Conservation (phyloP, 306 rosid genomes). For the Vicia villosa region DNA sequence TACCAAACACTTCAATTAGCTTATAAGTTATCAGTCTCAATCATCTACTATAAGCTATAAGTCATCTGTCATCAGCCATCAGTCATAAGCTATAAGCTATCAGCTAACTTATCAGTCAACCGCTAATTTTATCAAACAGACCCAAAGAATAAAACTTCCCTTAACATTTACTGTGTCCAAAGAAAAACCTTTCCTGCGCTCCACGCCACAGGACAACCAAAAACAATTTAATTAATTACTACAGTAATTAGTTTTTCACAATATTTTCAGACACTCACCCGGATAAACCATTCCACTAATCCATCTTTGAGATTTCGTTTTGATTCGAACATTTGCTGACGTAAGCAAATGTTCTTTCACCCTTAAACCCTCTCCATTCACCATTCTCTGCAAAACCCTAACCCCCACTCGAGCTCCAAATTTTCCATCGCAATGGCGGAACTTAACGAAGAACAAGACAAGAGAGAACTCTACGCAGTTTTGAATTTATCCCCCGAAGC, state of each 20-base stretch:
- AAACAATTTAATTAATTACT: background rate
- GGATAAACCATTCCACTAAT: background rate
- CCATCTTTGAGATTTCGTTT: background rate
- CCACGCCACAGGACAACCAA: background rate
- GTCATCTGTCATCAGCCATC: too few relatives aligned
- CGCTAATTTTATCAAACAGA: too few relatives aligned
- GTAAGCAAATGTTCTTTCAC: conserved; percentile 26
- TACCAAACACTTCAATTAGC: too few relatives aligned
- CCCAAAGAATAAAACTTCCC: too few relatives aligned
- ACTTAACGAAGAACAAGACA: conserved; percentile 57
- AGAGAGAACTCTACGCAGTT: conserved; percentile 81
- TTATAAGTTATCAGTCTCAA: too few relatives aligned
- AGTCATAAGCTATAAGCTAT: too few relatives aligned
- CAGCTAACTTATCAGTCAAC: too few relatives aligned
- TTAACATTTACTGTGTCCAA: too few relatives aligned
- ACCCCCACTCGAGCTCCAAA: background rate
- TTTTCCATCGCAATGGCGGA: conserved; percentile 49
- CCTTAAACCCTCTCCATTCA: conserved; percentile 38
- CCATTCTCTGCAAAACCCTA: conserved; percentile 56
- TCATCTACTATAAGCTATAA: too few relatives aligned
- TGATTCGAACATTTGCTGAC: conserved; percentile 29
- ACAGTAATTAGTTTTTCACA: background rate
- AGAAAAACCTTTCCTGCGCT: background rate
- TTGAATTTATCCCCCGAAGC: conserved; percentile 87
- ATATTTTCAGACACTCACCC: conserved; percentile 1